Evolutionary conservation across 805 yeast genomes (phyloP), one percentile per base, ranked within the genome.

Genomic region (Metschnikowia lochheadii): DNA sequence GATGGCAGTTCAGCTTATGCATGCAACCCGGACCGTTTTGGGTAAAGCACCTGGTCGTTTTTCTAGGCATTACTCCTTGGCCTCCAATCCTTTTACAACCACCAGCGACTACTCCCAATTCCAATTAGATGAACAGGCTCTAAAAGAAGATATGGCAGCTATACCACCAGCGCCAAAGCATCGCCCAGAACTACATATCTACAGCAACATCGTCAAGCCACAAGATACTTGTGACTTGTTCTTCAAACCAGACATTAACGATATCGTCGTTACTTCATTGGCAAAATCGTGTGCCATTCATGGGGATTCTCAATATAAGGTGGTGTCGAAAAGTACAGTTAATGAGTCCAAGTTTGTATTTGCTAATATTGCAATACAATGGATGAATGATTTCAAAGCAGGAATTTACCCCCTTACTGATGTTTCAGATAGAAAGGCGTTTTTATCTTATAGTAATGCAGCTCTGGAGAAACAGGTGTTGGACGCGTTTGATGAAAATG

Each of bases 221-320:
- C 65, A 66, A 26, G 61, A 62, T 40, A 60, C 67, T 3, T 63
- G 68, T n/a, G 76, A 72, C 49, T 49, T 70, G 14, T 53, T 69
- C n/a, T 57, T 67, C 5, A 59, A 56, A 10, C 68, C 71, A 0
- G 52, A 52, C 6, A 54, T 59, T 34, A 68, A 63, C 41, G 76
- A 73, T 50, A 50, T 63, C 14, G 49, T 71, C 47, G 57, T 64
- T 17, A 59, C 75, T 0, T 50, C 65, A 3, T 60, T 73, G 38
- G 60, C 73, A 6, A 52, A 56, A 29, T 55, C 65, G 17, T 63
- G 65, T 5, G 61, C 68, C 6, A 49, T 71, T 7, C 55, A 59
- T 41, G 76, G 74, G 5, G 64, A 65, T 42, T 13, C 52, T 4
- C 40, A 51, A 21, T 63, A 65, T 52, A 55, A 55, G 44, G 44